phyloP scores from a whole-genome alignment of 306 rosid species.

The Sophora flavescens region DNA sequence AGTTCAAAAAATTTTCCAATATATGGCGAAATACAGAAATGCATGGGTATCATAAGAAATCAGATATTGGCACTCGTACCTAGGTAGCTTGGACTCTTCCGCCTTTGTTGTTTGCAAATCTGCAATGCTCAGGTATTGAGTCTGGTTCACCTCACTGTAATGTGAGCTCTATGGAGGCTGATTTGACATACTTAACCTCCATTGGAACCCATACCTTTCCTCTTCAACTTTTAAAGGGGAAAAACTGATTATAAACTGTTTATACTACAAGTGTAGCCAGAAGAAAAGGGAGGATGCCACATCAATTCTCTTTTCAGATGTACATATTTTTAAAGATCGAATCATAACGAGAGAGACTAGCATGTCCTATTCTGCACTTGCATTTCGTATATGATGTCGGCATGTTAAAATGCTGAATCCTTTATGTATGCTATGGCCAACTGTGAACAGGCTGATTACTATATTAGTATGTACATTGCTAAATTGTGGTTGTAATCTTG shows the following conservation, averaged over 20 bases:
- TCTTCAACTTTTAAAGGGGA: conserved; percentile 6
- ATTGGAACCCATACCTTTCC: conserved; percentile 29
- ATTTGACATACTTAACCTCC: conserved; percentile 28
- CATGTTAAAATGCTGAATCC: conserved; percentile 1
- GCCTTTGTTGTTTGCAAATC: conserved; percentile 43
- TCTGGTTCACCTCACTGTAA: conserved; percentile 22
- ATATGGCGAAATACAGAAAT: conserved; percentile 85
- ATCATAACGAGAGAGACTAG: conserved; percentile 20
- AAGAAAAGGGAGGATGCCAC: conserved; percentile 39
- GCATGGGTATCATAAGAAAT: conserved; percentile 93
- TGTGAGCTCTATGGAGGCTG: conserved; percentile 34
- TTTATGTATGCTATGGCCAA: conserved; percentile 24
- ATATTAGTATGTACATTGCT: not conserved
- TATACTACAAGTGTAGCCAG: conserved; percentile 34
- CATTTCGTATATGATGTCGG: conserved; percentile 17
- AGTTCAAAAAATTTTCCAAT: conserved; percentile 77
- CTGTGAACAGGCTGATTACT: conserved; percentile 15
- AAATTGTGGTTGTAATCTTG: not conserved
- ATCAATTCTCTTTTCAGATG: conserved; percentile 47
- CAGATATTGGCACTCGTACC: conserved; percentile 94
- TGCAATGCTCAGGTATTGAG: conserved; percentile 8
- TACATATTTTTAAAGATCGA: conserved; percentile 36
- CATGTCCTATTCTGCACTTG: conserved; percentile 27
- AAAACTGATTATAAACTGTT: conserved; percentile 23
- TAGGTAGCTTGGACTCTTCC: conserved; percentile 53